Evolutionary conservation across 75 land plant species (phyloP), one percentile per base, ranked within the genome.

Genomic region (Sequoiadendron giganteum): DNA sequence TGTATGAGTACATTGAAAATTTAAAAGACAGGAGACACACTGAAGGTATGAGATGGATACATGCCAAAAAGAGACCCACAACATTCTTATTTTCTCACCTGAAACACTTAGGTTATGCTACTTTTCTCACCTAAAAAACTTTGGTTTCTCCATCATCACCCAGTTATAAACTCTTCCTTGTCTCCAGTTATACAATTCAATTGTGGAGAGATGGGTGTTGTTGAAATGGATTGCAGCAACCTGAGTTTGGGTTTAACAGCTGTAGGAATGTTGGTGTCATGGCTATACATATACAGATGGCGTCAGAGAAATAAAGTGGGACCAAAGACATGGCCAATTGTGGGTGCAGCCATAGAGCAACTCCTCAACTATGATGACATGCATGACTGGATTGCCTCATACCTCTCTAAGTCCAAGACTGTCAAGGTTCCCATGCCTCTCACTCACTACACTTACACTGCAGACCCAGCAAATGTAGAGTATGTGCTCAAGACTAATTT

Each of bases 241-340:
- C 43, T 81, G 83, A 82, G 84, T n/a, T 18, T 82, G 52, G 52
- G 84, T n/a, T 10, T 82, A 13, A 82, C 84, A 28, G 84, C 52
- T 47, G 43, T 82, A 47, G 84, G 49, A 47, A 36, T 85, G 32
- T 48, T 92, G 14, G 52, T 90, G 30, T 87, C 92, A 72, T 95
- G 96, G 97, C 88, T 95, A 1, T 86, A 91, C 81, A 86, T 93
- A 86, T 89, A 95, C 83, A 86, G 95, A 85, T 90, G 88, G 93
- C 86, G 70, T 42, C 96, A 94, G 81, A 89, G 93, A 73, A 56
- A 86, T 73, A 68, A 86, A 25, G 84, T 82, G 32, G 99, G 98
- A 13, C 99, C 99, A 9, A 97, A 93, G 86, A 93, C 96, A 52
- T 97, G 98, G 98, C 99, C 99, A 16, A n/a, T 97, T 19, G 25